Conservation (phyloP, 306 rosid genomes). For the Oemleria cerasiformis region DNA sequence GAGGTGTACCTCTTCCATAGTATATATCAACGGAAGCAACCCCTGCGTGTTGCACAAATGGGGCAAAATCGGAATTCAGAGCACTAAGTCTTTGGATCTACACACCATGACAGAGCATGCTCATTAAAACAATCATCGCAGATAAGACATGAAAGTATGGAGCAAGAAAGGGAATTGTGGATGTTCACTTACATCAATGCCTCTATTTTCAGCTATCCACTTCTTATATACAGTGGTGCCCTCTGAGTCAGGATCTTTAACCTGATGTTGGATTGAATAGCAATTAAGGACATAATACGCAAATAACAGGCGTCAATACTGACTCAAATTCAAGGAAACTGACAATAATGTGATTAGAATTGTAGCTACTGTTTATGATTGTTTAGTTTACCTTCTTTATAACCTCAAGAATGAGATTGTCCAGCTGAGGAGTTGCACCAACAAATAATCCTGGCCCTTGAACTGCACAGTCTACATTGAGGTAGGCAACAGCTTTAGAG, state of each 20-base stretch:
- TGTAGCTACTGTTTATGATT: background rate
- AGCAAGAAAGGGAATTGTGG: constrained; percentile 4
- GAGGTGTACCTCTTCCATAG: constrained; percentile 74
- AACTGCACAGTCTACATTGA: constrained; percentile 95
- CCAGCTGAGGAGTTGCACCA: constrained; percentile 93
- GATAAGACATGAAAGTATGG: constrained; percentile 1
- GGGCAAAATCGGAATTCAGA: constrained; percentile 83
- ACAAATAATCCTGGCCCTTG: constrained; percentile 87
- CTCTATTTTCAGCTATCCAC: constrained; percentile 46
- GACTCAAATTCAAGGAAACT: background rate
- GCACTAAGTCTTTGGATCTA: constrained; percentile 81
- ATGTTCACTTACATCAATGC: constrained; percentile 43
- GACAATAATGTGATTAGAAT: background rate
- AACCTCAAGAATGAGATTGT: constrained; percentile 71
- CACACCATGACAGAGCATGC: constrained; percentile 25
- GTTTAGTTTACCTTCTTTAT: constrained; percentile 50
- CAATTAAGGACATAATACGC: constrained; percentile 10
- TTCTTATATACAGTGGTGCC: constrained; percentile 49
- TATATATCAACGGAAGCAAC: constrained; percentile 79
- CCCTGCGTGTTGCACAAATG: constrained; percentile 92
- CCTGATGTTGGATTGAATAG: constrained; percentile 48
- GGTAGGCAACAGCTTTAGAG: constrained; percentile 81
- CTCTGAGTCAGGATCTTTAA: constrained; percentile 76
- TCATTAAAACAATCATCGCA: background rate
- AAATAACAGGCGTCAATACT: constrained; percentile 5